A percentile compares a stretch with the other conserved stretches of the same genome.
These are phyloP conservation scores for Candida sphagnicola DNA, from an alignment of 805 yeast species.

Conservation along the genomic window DNA sequence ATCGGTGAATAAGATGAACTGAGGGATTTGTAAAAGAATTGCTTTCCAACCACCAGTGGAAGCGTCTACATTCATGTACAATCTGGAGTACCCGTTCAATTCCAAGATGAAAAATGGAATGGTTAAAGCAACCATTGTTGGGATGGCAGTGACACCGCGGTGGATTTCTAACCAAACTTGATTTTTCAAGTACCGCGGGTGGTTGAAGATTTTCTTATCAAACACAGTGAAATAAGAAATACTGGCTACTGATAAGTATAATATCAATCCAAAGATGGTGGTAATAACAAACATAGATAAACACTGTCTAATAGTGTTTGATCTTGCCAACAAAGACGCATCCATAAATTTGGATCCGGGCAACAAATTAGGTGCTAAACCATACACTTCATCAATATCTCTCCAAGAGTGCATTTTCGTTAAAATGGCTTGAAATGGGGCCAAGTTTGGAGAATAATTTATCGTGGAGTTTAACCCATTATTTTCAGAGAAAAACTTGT, in stretches of 20 bases:
- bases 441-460: too few relatives aligned
- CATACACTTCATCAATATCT: slow-evolving; percentile 44
- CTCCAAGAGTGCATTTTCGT: too few relatives aligned
- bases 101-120: slow-evolving; percentile 88
- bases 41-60: slow-evolving; percentile 68
- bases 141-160: slow-evolving; percentile 78
- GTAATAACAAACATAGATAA: slow-evolving; percentile 65
- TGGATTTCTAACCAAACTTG: slow-evolving; percentile 83
- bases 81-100: slow-evolving; percentile 73
- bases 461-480: neutral
- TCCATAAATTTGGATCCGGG: slow-evolving; percentile 54
- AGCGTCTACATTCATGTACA: slow-evolving; percentile 64
- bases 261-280: slow-evolving; percentile 80
- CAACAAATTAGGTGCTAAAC: slow-evolving; percentile 55
- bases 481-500: too few relatives aligned
- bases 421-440: too few relatives aligned
- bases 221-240: slow-evolving; percentile 75
- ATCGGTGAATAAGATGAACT: slow-evolving; percentile 89
- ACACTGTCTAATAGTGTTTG: slow-evolving; percentile 67
- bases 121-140: slow-evolving; percentile 82
- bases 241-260: slow-evolving; percentile 73
- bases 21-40: slow-evolving; percentile 62
- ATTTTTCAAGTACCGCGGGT: slow-evolving; percentile 92
- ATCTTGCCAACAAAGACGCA: slow-evolving; percentile 68
- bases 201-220: slow-evolving; percentile 88